These are phyloP conservation scores for Canariomyces notabilis DNA, from an alignment of 2,329 filamentous ascomycete genomes.

Conservation along the genomic window DNA sequence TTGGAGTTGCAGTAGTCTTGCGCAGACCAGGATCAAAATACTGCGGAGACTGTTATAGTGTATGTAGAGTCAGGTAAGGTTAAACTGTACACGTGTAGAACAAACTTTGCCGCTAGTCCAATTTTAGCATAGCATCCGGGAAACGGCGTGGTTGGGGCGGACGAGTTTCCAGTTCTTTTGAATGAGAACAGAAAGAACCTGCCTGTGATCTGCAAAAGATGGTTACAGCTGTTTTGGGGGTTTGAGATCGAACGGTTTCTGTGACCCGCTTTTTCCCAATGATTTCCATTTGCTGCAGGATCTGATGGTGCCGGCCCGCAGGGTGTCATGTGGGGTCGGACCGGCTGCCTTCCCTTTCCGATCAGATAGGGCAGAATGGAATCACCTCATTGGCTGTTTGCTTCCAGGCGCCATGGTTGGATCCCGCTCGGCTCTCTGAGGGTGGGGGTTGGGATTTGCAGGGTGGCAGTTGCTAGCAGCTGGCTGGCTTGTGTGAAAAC, in stretches of 20 bases:
- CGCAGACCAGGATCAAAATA: too few species aligned
- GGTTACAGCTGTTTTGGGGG: neutral
- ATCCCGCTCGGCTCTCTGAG: neutral
- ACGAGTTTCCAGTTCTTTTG: neutral
- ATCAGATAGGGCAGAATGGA: slow-evolving; percentile 5
- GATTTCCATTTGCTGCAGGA: neutral
- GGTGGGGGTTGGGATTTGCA: neutral
- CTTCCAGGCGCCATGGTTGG: neutral
- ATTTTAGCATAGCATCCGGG: slow-evolving; percentile 2
- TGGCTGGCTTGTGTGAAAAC: neutral
- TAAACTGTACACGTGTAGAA: slow-evolving; percentile 13
- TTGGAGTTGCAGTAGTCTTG: too few species aligned
- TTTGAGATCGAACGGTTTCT: neutral
- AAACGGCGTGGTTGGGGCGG: neutral
- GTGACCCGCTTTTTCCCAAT: neutral
- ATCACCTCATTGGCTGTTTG: slow-evolving; percentile 15
- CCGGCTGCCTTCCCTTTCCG: slow-evolving; percentile 21
- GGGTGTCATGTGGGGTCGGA: neutral
- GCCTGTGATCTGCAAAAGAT: neutral
- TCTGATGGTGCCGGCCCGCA: slow-evolving; percentile 1
- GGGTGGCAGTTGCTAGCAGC: neutral
- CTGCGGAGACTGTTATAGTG: too few species aligned
- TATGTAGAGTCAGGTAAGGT: too few species aligned
- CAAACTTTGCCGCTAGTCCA: slow-evolving; percentile 17
- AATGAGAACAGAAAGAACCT: neutral